phyloP scores from a whole-genome alignment of 768 basidiomycete species.

The Hericium coralloides region DNA sequence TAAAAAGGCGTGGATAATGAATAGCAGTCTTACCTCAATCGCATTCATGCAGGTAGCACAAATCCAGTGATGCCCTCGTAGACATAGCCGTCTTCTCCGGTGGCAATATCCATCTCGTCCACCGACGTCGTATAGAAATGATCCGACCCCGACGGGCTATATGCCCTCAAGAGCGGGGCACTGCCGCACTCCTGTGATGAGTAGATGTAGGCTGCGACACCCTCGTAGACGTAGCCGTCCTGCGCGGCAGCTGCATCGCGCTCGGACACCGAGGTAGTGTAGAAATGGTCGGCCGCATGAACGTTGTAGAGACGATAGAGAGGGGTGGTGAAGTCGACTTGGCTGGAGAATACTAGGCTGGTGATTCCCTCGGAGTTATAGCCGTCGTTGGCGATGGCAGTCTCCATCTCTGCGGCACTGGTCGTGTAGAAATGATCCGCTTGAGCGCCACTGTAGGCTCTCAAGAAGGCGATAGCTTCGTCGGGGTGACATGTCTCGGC shows the following conservation, averaged over 20 bases:
- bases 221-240: not conserved
- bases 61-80: not conserved
- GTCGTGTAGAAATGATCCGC: not conserved
- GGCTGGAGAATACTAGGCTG: not conserved
- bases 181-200: not conserved
- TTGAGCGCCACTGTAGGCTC: too few relatives aligned
- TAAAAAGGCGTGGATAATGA: too few relatives aligned
- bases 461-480: too few relatives aligned
- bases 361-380: not conserved
- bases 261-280: not conserved
- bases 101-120: not conserved
- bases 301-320: not conserved
- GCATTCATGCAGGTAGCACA: not conserved
- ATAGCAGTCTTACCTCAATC: not conserved
- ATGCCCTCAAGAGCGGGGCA: not conserved
- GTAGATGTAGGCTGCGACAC: not conserved
- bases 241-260: not conserved
- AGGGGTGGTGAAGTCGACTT: not conserved
- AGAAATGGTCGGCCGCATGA: not conserved
- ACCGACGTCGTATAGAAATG: not conserved
- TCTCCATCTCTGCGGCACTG: not conserved
- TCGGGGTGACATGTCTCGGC: too few relatives aligned
- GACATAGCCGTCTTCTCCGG: not conserved
- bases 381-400: not conserved
- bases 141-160: not conserved